These are phyloP conservation scores for Rhazya stricta DNA, from an alignment of 257 asterid genomes.

Conservation along the genomic window DNA sequence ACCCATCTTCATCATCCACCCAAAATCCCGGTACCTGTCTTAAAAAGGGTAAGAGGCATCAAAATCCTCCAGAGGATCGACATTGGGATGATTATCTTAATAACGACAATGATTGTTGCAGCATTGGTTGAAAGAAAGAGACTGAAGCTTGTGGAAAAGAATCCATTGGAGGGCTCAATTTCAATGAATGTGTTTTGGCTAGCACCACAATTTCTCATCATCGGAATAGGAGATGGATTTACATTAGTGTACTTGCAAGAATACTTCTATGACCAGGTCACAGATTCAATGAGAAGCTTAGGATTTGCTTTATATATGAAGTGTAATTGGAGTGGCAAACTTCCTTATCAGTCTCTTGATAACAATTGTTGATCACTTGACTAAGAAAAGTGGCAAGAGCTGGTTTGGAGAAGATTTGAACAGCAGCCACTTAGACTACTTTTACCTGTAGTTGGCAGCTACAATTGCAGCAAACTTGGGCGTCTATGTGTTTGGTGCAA, in stretches of 20 bases:
- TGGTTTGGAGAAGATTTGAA: slow-evolving; percentile 39
- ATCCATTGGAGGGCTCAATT: slow-evolving; percentile 29
- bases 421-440: slow-evolving; percentile 34
- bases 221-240: slow-evolving; percentile 71
- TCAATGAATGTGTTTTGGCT: slow-evolving; percentile 94
- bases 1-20: too few relatives aligned
- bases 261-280: slow-evolving; percentile 78
- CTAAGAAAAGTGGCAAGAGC: slow-evolving; percentile 45
- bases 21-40: slow-evolving; percentile 56
- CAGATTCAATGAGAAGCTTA: slow-evolving; percentile 83
- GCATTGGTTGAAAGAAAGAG: slow-evolving; percentile 59
- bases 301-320: slow-evolving; percentile 82
- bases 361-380: slow-evolving; percentile 51
- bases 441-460: slow-evolving; percentile 43
- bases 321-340: slow-evolving; percentile 64
- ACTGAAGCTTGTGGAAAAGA: slow-evolving; percentile 24
- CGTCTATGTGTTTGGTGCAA: slow-evolving; percentile 44
- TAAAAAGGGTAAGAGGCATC: too few relatives aligned
- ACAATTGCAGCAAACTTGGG: slow-evolving; percentile 41
- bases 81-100: slow-evolving; percentile 56
- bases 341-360: slow-evolving; percentile 63
- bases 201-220: slow-evolving; percentile 68
- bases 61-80: slow-evolving; percentile 72
- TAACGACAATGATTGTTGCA: slow-evolving; percentile 56
- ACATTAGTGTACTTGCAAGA: slow-evolving; percentile 79